phyloP scores from a whole-genome alignment of 2,329 filamentous ascomycete species.

The Talaromyces sp. region DNA sequence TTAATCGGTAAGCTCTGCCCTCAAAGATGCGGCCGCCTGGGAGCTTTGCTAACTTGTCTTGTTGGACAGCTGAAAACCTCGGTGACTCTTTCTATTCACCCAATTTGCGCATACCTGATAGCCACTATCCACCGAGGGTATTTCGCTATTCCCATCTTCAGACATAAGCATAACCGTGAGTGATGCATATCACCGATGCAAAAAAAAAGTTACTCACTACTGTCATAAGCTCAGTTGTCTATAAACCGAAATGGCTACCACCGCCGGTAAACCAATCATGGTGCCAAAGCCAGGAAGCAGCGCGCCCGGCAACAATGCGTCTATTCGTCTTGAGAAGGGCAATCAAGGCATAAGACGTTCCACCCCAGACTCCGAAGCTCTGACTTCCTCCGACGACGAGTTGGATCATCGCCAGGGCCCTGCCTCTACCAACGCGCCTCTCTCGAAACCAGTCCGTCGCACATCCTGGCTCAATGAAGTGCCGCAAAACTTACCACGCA shows the following conservation, averaged over 20 bases:
- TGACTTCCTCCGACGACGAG: slow-evolving; percentile 94
- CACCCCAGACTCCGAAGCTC: slow-evolving; percentile 88
- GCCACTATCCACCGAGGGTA: neutral
- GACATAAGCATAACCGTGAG: neutral
- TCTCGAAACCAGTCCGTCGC: slow-evolving; percentile 62
- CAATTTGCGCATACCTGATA: neutral
- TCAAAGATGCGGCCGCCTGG: neutral
- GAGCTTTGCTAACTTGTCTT: neutral
- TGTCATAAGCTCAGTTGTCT: neutral
- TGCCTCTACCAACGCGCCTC: slow-evolving; percentile 46
- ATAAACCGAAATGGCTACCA: slow-evolving; percentile 4
- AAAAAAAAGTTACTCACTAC: neutral
- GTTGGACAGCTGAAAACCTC: neutral
- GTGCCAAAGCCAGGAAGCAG: slow-evolving; percentile 6
- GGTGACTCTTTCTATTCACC: neutral
- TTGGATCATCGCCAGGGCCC: slow-evolving; percentile 59
- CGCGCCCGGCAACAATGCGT: slow-evolving; percentile 55
- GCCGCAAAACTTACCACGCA: slow-evolving; percentile 62
- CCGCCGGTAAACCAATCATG: slow-evolving; percentile 5
- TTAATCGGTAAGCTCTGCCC: neutral
- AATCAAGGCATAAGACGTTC: slow-evolving; percentile 67
- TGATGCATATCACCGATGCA: neutral
- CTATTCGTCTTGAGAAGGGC: slow-evolving; percentile 68
- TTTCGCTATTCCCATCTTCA: neutral
- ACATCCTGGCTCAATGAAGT: slow-evolving; percentile 87